Evolutionary conservation across 116 monocot genomes (phyloP).

Genomic region (Dioscorea cayenensis): DNA sequence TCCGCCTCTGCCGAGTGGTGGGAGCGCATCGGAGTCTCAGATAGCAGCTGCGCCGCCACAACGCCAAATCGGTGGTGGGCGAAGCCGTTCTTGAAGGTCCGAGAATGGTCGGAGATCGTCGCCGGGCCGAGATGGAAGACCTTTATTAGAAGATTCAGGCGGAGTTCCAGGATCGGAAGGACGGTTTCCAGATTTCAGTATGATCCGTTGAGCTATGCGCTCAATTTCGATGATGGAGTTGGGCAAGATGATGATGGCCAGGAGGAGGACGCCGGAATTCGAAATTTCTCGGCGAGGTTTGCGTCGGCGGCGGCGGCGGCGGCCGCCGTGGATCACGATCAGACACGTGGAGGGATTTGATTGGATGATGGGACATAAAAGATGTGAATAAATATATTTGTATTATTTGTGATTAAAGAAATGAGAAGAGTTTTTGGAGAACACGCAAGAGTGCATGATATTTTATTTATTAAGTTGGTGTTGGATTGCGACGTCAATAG

Average conservation of each 20-base stretch:
- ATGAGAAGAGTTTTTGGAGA: no score
- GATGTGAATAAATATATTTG: no score
- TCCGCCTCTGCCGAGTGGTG: constrained; percentile 4
- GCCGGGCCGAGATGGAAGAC: constrained; percentile 12
- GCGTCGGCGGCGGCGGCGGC: background rate
- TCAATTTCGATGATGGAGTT: constrained; percentile 8
- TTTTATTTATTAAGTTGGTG: no score
- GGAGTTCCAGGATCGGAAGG: background rate
- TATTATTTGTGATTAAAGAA: no score
- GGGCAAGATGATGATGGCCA: constrained; percentile 6
- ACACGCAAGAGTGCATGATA: no score
- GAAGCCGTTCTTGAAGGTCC: background rate
- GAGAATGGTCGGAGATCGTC: constrained; percentile 12
- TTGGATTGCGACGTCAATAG: no score
- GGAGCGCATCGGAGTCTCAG: background rate
- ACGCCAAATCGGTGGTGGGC: background rate
- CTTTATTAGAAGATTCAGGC: constrained; percentile 3
- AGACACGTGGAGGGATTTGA: background rate
- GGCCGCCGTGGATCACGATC: background rate
- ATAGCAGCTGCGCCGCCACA: background rate
- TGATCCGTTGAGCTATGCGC: constrained; percentile 12
- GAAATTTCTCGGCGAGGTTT: background rate
- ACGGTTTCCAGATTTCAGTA: background rate
- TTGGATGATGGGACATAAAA: background rate
- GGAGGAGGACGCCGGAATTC: background rate